Evolutionary conservation across 495 filamentous ascomycete species (phyloP).

Genomic region (Corynascus novoguineensis): DNA sequence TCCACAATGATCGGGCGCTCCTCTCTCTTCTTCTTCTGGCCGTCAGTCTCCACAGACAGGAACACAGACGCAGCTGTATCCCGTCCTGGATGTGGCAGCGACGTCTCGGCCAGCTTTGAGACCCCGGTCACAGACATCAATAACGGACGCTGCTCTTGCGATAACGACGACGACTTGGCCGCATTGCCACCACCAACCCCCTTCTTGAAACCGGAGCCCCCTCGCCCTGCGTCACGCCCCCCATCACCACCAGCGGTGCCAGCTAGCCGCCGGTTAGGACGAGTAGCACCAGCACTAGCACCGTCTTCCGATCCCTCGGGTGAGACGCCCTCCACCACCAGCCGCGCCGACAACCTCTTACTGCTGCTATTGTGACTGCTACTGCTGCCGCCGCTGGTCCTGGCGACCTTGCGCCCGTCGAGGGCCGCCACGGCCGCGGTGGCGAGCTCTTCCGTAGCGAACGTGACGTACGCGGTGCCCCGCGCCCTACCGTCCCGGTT

Average conservation of each 20-base stretch:
- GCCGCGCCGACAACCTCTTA: background rate
- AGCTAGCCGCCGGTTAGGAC: background rate
- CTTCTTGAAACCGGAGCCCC: background rate
- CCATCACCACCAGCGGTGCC: background rate
- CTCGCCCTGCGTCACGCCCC: background rate
- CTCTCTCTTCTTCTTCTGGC: constrained; percentile 1
- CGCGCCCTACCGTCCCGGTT: constrained; percentile 4
- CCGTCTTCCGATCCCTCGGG: background rate
- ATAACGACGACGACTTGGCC: background rate
- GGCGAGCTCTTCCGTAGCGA: constrained; percentile 6
- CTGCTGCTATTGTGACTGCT: too few species aligned
- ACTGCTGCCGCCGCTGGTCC: too few species aligned
- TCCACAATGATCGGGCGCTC: constrained; percentile 6
- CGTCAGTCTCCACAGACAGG: background rate
- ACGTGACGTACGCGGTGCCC: constrained; percentile 15
- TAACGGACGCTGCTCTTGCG: background rate
- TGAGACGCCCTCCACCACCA: constrained; percentile 4
- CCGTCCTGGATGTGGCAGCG: background rate
- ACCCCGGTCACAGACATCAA: background rate
- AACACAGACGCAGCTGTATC: background rate
- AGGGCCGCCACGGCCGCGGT: background rate
- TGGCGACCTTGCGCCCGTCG: constrained; percentile 4
- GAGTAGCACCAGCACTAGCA: too few species aligned
- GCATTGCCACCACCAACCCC: background rate
- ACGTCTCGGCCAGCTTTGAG: background rate